phyloP scores from a whole-genome alignment of 345 rosid species.

The Boechera retrofracta region DNA sequence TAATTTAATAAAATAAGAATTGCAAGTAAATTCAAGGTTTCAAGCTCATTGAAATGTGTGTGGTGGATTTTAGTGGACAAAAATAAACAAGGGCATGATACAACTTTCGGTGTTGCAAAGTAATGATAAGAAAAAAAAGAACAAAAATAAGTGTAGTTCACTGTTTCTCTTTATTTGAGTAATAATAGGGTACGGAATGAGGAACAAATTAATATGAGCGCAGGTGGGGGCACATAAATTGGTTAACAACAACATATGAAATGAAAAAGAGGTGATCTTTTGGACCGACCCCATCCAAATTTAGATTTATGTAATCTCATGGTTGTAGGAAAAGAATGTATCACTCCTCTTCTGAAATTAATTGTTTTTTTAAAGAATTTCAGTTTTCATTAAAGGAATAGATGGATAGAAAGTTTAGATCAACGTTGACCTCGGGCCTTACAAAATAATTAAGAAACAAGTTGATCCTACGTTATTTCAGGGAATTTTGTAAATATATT shows the following conservation, averaged over 20 bases:
- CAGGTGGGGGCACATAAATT: constrained; percentile 13
- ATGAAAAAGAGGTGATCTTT: constrained; percentile 2
- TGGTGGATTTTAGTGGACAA: constrained; percentile 8
- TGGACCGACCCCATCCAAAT: constrained; percentile 10
- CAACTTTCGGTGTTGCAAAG: constrained; percentile 42
- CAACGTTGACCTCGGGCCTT: not conserved
- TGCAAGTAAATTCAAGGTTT: not conserved
- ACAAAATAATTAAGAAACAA: not conserved
- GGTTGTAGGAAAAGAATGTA: not conserved
- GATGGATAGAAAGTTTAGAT: not conserved
- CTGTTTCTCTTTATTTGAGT: not conserved
- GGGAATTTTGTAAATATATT: too few species aligned
- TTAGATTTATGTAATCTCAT: not conserved
- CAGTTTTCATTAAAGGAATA: not conserved
- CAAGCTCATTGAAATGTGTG: constrained; percentile 2
- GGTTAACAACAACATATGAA: constrained; percentile 26
- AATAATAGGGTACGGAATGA: constrained; percentile 20
- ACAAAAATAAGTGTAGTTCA: not conserved
- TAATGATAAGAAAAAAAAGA: not conserved
- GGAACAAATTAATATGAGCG: constrained; percentile 4
- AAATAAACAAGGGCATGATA: not conserved
- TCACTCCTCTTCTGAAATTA: not conserved
- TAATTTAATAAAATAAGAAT: not conserved
- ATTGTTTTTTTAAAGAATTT: not conserved
- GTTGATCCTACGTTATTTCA: too few species aligned